Base-by-base conservation (phyloP, 495 filamentous ascomycete species). In the Oleoguttula mirabilis region DNA sequence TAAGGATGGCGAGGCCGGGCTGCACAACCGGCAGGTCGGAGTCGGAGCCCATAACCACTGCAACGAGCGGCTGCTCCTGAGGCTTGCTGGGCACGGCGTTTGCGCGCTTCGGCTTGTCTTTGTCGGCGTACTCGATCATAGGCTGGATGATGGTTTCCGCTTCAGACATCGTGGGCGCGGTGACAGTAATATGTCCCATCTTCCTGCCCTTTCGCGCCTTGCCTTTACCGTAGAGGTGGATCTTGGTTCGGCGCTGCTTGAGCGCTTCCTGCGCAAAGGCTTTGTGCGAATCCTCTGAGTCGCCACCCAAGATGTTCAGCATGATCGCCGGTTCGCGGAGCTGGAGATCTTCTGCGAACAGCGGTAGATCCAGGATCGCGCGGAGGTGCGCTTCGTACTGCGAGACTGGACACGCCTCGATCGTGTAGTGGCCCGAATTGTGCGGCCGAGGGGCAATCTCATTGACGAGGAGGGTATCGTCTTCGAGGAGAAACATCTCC, bases 341-440 rank as follows among this genome's bases (percentile, higher is more conserved):
- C 77, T 72, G 10, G 12, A 78, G 66, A 41, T 71, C 72, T 52
- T 75, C 66, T 11, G 71, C 56, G 1, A 75, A 73, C 27, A 88
- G 72, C 10, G 81, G 82, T 4, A 84, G 67, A 50, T 82, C 83
- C 25, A 93, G 71, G 47, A 98, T 87, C 11, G 90, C 79, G 32
- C 80, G 74, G 32, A 96, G 72, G 55, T 98, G 90, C 23, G 85
- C 77, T 58, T 90, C 82, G 60, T 82, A 98, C 60, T 98, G 90
- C 15, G 87, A 94, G 45, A 90, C 68, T 0, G 75, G 73, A 43
- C 92, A 87, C 22, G 84, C 84, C 68, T 98, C 90, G 53, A 98
- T 98, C 16, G 85, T 95, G 65, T 90, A 92, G 62, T 98, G 90
- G 11, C 90, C 90, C 1, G 85, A 93, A 63, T 96, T 98, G 64